phyloP scores from a whole-genome alignment of 345 rosid genomes.

The Noccaea caerulescens region DNA sequence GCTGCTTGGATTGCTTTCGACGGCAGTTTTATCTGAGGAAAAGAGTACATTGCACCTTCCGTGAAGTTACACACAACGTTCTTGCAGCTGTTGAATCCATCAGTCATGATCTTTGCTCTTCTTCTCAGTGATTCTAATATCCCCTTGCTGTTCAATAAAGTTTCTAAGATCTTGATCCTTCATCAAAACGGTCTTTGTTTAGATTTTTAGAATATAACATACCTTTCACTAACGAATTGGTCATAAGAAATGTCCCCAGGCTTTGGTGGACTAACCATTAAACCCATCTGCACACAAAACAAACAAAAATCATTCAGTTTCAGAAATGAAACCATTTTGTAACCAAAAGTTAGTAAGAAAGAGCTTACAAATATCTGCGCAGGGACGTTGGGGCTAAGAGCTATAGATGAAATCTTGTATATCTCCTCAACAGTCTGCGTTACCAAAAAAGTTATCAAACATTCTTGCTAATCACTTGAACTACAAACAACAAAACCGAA shows the following conservation, averaged over 20 bases:
- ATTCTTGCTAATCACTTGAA: neutral
- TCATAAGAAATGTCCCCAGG: slow-evolving; percentile 95
- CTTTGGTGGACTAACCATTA: slow-evolving; percentile 92
- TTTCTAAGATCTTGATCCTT: slow-evolving; percentile 24
- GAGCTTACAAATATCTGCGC: slow-evolving; percentile 93
- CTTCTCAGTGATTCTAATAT: slow-evolving; percentile 86
- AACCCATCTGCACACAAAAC: slow-evolving; percentile 68
- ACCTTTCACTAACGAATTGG: slow-evolving; percentile 85
- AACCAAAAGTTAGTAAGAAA: neutral
- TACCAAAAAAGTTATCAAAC: slow-evolving; percentile 22
- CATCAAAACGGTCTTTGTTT: neutral
- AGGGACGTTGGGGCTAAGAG: slow-evolving; percentile 95
- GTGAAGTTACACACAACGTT: slow-evolving; percentile 96
- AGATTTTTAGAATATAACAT: neutral
- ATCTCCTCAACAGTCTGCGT: slow-evolving; percentile 94
- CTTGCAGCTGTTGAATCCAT: slow-evolving; percentile 97
- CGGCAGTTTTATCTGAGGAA: slow-evolving; percentile 90
- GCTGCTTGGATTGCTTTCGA: slow-evolving; percentile 89
- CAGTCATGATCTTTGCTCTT: slow-evolving; percentile 96
- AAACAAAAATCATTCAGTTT: slow-evolving; percentile 10
- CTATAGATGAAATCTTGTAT: slow-evolving; percentile 89
- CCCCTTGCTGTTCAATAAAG: slow-evolving; percentile 65
- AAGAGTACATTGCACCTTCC: slow-evolving; percentile 99
- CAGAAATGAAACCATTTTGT: neutral
- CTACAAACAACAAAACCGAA: neutral